Conservation (phyloP, 148 eudicot genomes). For the Silene latifolia region DNA sequence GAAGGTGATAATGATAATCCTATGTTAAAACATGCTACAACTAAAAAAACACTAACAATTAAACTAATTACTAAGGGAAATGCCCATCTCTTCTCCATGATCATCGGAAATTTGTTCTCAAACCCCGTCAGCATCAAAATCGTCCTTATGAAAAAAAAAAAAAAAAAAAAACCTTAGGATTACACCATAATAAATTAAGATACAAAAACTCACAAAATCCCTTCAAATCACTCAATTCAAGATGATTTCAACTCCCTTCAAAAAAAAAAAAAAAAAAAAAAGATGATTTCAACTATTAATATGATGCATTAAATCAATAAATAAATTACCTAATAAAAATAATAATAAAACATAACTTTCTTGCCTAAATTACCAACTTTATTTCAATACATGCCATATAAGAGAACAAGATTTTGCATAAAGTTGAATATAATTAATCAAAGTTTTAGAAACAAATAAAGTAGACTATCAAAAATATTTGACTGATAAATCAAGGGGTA, state of each 20-base stretch:
- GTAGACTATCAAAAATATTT: neutral
- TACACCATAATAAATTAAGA: neutral
- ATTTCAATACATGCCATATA: constrained; percentile 17
- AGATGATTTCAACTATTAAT: neutral
- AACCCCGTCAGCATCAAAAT: constrained; percentile 22
- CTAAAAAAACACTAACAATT: constrained; percentile 52
- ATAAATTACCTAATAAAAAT: neutral
- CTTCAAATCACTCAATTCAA: constrained; percentile 7
- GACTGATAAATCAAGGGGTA: neutral
- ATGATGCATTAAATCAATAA: neutral
- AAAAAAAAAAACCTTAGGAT: neutral
- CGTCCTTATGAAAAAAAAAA: neutral
- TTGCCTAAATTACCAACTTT: constrained; percentile 12
- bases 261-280: too few species aligned
- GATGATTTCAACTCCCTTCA: neutral
- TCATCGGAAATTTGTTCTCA: constrained; percentile 38
- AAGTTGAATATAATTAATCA: neutral
- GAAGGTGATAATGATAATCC: constrained; percentile 43
- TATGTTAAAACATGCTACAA: constrained; percentile 75
- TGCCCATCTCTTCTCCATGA: constrained; percentile 74
- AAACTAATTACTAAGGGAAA: constrained; percentile 64
- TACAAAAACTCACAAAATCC: neutral
- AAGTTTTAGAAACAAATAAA: neutral
- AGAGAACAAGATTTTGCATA: constrained; percentile 6
- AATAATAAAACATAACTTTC: neutral